These are phyloP conservation scores for Peronosclerospora sorghi DNA, from an alignment of 352 stramenopile genomes.

Conservation along the genomic window DNA sequence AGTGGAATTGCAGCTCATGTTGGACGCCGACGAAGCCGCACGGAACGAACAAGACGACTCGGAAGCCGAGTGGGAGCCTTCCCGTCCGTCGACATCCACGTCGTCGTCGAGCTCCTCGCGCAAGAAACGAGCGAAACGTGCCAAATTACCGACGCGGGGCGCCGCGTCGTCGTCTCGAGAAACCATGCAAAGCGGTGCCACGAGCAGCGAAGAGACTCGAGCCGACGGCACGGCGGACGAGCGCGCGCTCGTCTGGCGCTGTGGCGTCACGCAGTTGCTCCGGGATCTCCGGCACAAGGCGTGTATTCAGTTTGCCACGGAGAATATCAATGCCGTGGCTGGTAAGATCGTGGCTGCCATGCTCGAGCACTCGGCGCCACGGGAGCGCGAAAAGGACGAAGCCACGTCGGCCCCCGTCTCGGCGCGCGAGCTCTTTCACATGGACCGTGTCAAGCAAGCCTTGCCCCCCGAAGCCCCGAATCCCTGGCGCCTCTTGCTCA, in stretches of 20 bases:
- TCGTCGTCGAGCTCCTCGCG: constrained; percentile 36
- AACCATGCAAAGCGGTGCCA: constrained; percentile 14
- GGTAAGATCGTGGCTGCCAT: constrained; percentile 72
- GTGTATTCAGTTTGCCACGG: constrained; percentile 68
- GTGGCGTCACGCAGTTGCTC: constrained; percentile 64
- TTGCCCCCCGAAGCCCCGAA: constrained; percentile 69
- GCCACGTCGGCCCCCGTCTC: constrained; percentile 66
- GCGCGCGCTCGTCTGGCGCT: constrained; percentile 71
- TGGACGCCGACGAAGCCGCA: constrained; percentile 55
- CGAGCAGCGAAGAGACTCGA: constrained; percentile 24
- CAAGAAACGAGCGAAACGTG: constrained; percentile 59
- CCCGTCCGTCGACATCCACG: constrained; percentile 17
- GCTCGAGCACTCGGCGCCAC: constrained; percentile 68
- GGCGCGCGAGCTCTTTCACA: constrained; percentile 62
- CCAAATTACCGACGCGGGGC: constrained; percentile 68
- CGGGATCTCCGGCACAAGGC: constrained; percentile 69
- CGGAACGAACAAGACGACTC: constrained; percentile 35
- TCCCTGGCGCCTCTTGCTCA: constrained; percentile 74
- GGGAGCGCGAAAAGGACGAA: constrained; percentile 75
- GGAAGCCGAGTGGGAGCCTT: constrained; percentile 51
- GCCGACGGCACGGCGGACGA: constrained; percentile 35
- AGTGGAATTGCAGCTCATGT: constrained; percentile 80
- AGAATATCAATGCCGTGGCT: constrained; percentile 80
- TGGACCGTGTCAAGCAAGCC: constrained; percentile 56
- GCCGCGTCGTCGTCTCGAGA: constrained; percentile 11